Conservation (phyloP, 192 early-diverging fungal species). For the Coemansia reversa region DNA sequence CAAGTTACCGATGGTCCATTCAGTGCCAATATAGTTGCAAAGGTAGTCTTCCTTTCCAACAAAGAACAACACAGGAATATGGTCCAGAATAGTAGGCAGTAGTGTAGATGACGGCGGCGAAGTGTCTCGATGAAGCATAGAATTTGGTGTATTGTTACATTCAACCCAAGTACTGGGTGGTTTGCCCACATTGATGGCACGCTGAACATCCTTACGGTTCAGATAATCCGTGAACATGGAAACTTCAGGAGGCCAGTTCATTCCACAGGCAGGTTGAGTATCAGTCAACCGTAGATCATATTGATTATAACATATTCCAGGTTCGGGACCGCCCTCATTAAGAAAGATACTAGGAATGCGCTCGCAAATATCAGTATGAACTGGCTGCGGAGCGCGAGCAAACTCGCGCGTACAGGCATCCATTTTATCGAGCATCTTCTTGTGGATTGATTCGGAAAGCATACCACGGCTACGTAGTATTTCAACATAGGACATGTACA, state of each 20-base stretch:
- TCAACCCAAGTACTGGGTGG: conserved; percentile 56
- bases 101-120: conserved; percentile 53
- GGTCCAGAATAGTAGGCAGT: conserved; percentile 52
- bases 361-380: conserved; percentile 49
- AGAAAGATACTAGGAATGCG: conserved; percentile 31
- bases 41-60: conserved; percentile 69
- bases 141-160: conserved; percentile 55
- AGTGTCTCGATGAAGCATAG: conserved; percentile 31
- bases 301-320: conserved; percentile 65
- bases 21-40: conserved; percentile 69
- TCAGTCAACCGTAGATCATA: conserved; percentile 70
- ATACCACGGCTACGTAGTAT: conserved; percentile 46
- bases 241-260: conserved; percentile 58
- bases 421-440: conserved; percentile 26
- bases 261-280: conserved; percentile 59
- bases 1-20: conserved; percentile 60
- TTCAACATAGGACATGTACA: conserved; percentile 57
- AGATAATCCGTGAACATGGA: conserved; percentile 44
- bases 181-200: conserved; percentile 51
- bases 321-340: conserved; percentile 32
- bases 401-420: conserved; percentile 42
- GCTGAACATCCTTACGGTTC: conserved; percentile 55
- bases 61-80: conserved; percentile 59
- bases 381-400: conserved; percentile 47
- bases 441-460: conserved; percentile 16